Conservation (phyloP, 805 yeast genomes). For the Candida boleticola region DNA sequence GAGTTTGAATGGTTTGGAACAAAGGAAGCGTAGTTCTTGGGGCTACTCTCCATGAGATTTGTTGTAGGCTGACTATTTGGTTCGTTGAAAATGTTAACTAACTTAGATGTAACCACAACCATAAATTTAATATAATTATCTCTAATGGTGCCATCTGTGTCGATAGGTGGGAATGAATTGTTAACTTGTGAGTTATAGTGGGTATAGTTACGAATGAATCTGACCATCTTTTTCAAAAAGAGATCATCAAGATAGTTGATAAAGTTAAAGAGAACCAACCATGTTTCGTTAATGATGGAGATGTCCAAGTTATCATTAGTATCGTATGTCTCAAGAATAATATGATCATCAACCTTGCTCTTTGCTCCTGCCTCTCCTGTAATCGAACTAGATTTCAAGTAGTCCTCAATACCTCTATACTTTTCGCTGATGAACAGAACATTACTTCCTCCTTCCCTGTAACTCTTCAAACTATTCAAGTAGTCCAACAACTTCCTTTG, state of each 20-base stretch:
- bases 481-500: conserved; percentile 37
- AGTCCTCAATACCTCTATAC: conserved; percentile 34
- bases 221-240: conserved; percentile 26
- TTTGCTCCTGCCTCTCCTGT: conserved; percentile 15
- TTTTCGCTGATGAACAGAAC: conserved; percentile 38
- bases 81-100: conserved; percentile 29
- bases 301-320: conserved; percentile 40
- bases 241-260: conserved; percentile 31
- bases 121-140: conserved; percentile 24
- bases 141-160: conserved; percentile 26
- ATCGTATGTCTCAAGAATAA: conserved; percentile 30
- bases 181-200: conserved; percentile 27
- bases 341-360: conserved; percentile 7
- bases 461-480: conserved; percentile 28
- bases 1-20: conserved; percentile 42
- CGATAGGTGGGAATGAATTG: conserved; percentile 16
- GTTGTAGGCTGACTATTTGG: conserved; percentile 15
- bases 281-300: conserved; percentile 40
- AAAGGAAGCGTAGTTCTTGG: conserved; percentile 32
- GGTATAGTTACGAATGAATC: conserved; percentile 36
- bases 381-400: conserved; percentile 27
- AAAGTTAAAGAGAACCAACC: conserved; percentile 40
- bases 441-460: conserved; percentile 34
- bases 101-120: conserved; percentile 22
- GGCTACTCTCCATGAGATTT: conserved; percentile 36